These are phyloP conservation scores for Primulina eburnea DNA, from an alignment of 257 asterid species.

Conservation along the genomic window DNA sequence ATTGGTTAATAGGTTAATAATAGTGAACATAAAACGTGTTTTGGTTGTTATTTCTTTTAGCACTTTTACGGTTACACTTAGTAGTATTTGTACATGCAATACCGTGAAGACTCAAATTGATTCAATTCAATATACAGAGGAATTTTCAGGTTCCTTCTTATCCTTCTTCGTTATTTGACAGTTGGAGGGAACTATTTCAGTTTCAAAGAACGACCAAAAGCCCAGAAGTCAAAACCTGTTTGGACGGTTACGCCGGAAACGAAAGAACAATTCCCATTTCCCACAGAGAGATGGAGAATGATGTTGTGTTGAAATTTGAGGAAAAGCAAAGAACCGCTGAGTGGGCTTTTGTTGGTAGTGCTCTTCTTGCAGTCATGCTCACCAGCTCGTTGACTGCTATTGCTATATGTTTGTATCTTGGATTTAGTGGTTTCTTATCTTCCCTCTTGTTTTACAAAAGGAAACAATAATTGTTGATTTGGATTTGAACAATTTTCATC, in stretches of 20 bases:
- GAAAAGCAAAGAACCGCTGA: conserved; percentile 33
- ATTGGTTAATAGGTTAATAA: no score
- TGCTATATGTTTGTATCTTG: conserved; percentile 42
- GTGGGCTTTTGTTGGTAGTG: conserved; percentile 56
- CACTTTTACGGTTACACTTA: no score
- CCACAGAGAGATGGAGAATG: conserved; percentile 29
- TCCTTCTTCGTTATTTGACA: no score
- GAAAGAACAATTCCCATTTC: conserved; percentile 39
- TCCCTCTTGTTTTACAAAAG: neutral
- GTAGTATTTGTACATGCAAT: no score
- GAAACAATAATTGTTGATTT: neutral
- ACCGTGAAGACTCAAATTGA: no score
- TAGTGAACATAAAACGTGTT: no score
- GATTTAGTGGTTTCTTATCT: conserved; percentile 30
- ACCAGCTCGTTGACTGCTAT: conserved; percentile 55
- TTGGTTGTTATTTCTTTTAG: no score
- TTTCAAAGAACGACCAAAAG: conserved; percentile 26
- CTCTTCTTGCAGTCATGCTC: conserved; percentile 54
- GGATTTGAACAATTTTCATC: conserved; percentile 21
- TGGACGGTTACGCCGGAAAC: conserved; percentile 59
- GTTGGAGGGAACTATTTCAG: conserved; percentile 26
- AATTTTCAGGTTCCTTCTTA: no score
- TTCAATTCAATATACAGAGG: no score
- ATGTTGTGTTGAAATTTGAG: conserved; percentile 26
- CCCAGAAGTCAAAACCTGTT: conserved; percentile 38